phyloP scores from a whole-genome alignment of 139 green algal genomes.

The Monoraphidium neglectum region DNA sequence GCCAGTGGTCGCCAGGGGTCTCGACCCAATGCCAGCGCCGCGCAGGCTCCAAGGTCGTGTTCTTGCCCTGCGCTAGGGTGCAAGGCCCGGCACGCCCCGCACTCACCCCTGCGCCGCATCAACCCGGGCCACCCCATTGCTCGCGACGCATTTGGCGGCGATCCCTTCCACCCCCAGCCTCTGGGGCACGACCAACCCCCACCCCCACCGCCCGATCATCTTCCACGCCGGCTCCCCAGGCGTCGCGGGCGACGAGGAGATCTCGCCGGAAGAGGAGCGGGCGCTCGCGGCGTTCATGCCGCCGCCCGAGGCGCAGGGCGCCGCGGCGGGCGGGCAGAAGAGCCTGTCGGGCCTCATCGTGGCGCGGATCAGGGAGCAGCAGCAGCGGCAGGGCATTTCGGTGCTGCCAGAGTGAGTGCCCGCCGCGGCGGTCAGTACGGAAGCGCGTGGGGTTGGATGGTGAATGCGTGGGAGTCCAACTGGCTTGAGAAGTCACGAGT shows the following conservation, averaged over 20 bases:
- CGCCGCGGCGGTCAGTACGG: no score
- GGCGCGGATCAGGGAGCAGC: constrained; percentile 60
- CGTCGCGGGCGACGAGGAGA: constrained; percentile 37
- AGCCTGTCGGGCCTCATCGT: constrained; percentile 92
- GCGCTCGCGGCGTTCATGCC: constrained; percentile 84
- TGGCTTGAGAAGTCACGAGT: no score
- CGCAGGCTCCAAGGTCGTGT: no score
- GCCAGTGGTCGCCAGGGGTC: no score
- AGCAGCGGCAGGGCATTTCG: constrained; percentile 34
- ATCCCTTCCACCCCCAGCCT: background rate
- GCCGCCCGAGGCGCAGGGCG: constrained; percentile 20
- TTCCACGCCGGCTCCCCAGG: constrained; percentile 8
- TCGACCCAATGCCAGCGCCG: no score
- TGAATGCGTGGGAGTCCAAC: no score
- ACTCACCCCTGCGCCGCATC: background rate
- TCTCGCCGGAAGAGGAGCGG: constrained; percentile 77
- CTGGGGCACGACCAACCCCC: background rate
- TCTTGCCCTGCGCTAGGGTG: background rate
- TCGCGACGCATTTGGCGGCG: background rate
- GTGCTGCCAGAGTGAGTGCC: constrained; percentile 6
- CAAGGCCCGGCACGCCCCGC: background rate
- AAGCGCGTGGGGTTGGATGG: no score
- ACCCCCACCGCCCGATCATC: background rate
- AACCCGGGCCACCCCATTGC: background rate
- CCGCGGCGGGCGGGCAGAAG: constrained; percentile 25